Base-by-base conservation (phyloP, 768 basidiomycete species). In the Suillus occidentalis region DNA sequence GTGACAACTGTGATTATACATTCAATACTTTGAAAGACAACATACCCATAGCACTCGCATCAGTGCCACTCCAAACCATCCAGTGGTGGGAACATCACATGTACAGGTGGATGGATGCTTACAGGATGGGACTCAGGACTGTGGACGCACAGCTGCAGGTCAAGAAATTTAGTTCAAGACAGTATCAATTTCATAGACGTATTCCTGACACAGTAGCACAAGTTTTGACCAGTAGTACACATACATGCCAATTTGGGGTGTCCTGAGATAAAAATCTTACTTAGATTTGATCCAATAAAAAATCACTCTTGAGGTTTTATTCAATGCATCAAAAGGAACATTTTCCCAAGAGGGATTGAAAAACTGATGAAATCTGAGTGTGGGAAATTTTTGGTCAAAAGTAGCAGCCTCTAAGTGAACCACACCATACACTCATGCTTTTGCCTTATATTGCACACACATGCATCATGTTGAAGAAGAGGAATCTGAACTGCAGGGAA, bases 1-100 rank as follows among this genome's bases (percentile, higher is more conserved):
- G 67, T 70, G 64, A 65, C 28, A 37, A 72, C 55, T 74, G 70
- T 64, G 68, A 75, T 59, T 73, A 72, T 57, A 72, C 69, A 4
- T 75, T 73, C 52, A 53, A 63, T 1, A 69, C 70, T 5, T 64
- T 75, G 16, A 64, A 71, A 36, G 62, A 66, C n/a, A 75, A 75
- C 62, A 67, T 75, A 66, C 68, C 67, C 9, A 61, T 59, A 12
- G 73, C 74, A 37, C 56, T 75, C 53, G 53, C 20, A 14, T 73
- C 70, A 25, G 64, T 65, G 9, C 39, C 52, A 25, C n/a, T 67
- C 34, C 55, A 65, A 36, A 70, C 64, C 34, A 71, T 68, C n/a
- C 60, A 34, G 52, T 37, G 16, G 37, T 69, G 68, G 60, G 66
- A 71, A 47, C 69, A 69, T 47, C n/a, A 50, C 5, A 70, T 67